Percentiles rank a stretch among this genome's conserved stretches.
phyloP scores from a whole-genome alignment of 805 yeast species.

The Candida saitoana region DNA sequence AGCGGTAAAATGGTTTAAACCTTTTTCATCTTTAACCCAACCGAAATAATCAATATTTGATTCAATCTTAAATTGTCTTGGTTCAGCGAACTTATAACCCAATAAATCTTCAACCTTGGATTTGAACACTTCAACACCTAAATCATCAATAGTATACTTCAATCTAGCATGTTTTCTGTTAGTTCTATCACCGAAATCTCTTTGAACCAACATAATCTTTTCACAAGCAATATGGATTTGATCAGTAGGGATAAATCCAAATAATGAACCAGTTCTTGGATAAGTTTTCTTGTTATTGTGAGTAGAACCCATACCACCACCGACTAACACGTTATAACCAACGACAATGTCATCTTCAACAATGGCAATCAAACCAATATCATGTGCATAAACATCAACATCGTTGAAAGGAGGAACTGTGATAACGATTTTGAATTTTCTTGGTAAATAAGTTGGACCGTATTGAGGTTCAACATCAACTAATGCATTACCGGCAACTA shows the following conservation, averaged over 20 bases:
- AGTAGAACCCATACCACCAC: slow-evolving; percentile 99
- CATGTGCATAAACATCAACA: slow-evolving; percentile 95
- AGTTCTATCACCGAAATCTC: slow-evolving; percentile 91
- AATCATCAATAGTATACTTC: slow-evolving; percentile 92
- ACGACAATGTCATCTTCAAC: slow-evolving; percentile 60
- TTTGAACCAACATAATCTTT: slow-evolving; percentile 87
- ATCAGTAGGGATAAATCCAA: slow-evolving; percentile 70
- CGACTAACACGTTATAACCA: slow-evolving; percentile 87
- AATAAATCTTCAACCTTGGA: slow-evolving; percentile 75
- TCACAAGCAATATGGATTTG: slow-evolving; percentile 78
- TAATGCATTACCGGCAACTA: slow-evolving; percentile 82
- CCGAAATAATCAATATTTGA: slow-evolving; percentile 91
- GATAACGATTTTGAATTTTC: slow-evolving; percentile 92
- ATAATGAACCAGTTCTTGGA: slow-evolving; percentile 87
- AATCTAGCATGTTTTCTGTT: slow-evolving; percentile 97
- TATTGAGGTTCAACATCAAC: slow-evolving; percentile 84
- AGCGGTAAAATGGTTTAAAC: slow-evolving; percentile 85
- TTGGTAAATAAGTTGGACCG: slow-evolving; percentile 82
- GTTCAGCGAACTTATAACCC: slow-evolving; percentile 70
- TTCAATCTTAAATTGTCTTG: slow-evolving; percentile 69
- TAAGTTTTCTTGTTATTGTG: slow-evolving; percentile 96
- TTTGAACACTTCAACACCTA: slow-evolving; percentile 84
- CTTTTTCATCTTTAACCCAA: slow-evolving; percentile 84
- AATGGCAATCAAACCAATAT: slow-evolving; percentile 88
- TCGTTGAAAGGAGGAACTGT: slow-evolving; percentile 96